Conservation (phyloP, 495 filamentous ascomycete species). For the Penicillium crystallinum region DNA sequence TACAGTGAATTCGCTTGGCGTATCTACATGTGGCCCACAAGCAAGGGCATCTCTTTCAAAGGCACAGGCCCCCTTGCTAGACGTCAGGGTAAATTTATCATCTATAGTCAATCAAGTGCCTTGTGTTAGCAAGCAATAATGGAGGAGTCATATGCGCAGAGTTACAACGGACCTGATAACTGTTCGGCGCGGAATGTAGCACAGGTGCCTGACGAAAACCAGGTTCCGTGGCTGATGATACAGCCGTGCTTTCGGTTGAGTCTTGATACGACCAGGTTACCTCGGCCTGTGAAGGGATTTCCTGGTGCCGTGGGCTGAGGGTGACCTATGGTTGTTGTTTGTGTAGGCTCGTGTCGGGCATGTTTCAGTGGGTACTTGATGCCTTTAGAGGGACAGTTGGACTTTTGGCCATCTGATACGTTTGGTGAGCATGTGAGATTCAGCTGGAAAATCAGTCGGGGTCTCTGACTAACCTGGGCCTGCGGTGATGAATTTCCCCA, state of each 20-base stretch:
- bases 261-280: conserved; percentile 54
- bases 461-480: conserved; percentile 43
- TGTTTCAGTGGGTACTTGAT: conserved; percentile 67
- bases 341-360: conserved; percentile 31
- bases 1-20: conserved; percentile 44
- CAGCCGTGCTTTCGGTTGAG: conserved; percentile 54
- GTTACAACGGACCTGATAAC: conserved; percentile 34
- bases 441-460: background rate
- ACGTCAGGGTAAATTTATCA: conserved; percentile 53
- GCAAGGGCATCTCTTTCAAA: conserved; percentile 44
- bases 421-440: background rate
- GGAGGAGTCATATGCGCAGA: background rate
- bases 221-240: conserved; percentile 63
- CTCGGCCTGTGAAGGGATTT: conserved; percentile 49
- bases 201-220: conserved; percentile 66
- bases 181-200: conserved; percentile 58
- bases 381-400: conserved; percentile 55
- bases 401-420: conserved; percentile 51
- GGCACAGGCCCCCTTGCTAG: conserved; percentile 55
- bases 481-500: conserved; percentile 65
- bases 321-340: conserved; percentile 25
- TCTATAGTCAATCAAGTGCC: conserved; percentile 25
- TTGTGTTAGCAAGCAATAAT: background rate
- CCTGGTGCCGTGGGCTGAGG: conserved; percentile 40
- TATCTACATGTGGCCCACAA: conserved; percentile 44